Percentiles rank a stretch among this genome's conserved stretches.
Evolutionary conservation across 1,139 yeast genomes (phyloP).

Genomic region (Schwanniomyces etchellsii): DNA sequence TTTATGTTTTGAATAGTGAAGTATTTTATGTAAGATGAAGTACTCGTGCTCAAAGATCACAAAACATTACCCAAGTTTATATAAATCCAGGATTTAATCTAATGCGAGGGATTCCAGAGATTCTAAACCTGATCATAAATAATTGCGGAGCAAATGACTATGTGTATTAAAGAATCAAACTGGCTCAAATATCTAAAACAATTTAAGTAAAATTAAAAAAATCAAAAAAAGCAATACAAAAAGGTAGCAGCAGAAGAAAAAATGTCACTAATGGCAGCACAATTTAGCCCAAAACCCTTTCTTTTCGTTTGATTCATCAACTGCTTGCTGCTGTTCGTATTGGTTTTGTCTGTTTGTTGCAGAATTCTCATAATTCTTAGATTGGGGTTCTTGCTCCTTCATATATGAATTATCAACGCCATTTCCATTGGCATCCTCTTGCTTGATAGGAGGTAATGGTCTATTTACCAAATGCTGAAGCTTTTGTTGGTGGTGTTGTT

Average conservation of each 20-base stretch:
- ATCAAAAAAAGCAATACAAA: background rate
- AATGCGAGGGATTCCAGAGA: too few relatives aligned
- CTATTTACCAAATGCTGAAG: conserved; percentile 47
- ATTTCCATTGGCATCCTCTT: conserved; percentile 19
- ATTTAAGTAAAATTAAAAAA: background rate
- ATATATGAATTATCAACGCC: conserved; percentile 8
- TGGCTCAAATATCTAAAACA: background rate
- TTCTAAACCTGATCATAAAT: too few relatives aligned
- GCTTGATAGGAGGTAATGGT: conserved; percentile 47
- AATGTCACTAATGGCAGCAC: conserved; percentile 32
- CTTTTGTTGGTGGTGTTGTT: conserved; percentile 46
- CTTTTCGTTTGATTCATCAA: conserved; percentile 28
- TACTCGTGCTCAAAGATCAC: too few relatives aligned
- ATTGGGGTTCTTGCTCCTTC: conserved; percentile 9
- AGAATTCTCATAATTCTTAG: conserved; percentile 15
- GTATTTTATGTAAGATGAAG: too few relatives aligned
- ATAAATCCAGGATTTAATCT: too few relatives aligned
- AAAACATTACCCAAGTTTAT: too few relatives aligned
- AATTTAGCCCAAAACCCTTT: conserved; percentile 43
- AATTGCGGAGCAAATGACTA: too few relatives aligned
- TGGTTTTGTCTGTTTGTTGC: conserved; percentile 23
- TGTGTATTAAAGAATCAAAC: background rate
- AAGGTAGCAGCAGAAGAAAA: background rate
- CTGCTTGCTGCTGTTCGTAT: conserved; percentile 35
- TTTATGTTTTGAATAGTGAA: too few relatives aligned